Percentiles rank a stretch among this genome's conserved stretches.
Evolutionary conservation across 1,284 basidiomycete genomes (phyloP).

Genomic region (Sanghuangporus sanghuang): DNA sequence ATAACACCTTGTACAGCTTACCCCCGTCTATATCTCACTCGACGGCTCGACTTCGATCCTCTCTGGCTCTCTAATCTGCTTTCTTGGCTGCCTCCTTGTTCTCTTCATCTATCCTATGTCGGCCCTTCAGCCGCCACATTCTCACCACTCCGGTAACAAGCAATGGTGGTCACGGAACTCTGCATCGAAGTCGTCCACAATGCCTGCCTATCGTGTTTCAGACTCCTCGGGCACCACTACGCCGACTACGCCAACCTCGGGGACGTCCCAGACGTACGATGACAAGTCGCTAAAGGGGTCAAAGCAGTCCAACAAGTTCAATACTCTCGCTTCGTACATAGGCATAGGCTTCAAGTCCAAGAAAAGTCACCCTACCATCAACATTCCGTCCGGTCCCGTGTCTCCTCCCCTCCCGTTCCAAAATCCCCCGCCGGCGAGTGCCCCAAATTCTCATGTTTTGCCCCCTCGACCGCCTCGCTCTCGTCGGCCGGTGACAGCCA

Average conservation of each 20-base stretch:
- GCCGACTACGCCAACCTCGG: constrained; percentile 5
- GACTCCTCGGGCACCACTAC: constrained; percentile 27
- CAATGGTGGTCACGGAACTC: constrained; percentile 20
- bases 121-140: constrained; percentile 13
- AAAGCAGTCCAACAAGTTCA: constrained; percentile 41
- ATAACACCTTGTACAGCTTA: constrained; percentile 14
- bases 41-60: neutral
- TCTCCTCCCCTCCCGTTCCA: constrained; percentile 30
- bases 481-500: constrained; percentile 23
- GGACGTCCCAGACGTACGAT: constrained; percentile 24
- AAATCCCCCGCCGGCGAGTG: constrained; percentile 33
- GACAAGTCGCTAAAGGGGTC: constrained; percentile 25
- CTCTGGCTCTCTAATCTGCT: neutral
- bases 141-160: constrained; percentile 2
- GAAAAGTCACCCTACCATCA: constrained; percentile 41
- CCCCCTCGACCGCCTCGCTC: constrained; percentile 22
- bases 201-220: constrained; percentile 28
- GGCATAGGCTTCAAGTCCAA: constrained; percentile 61
- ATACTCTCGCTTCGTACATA: constrained; percentile 52
- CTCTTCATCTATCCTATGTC: constrained; percentile 10
- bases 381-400: constrained; percentile 26
- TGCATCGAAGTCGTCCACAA: constrained; percentile 26
- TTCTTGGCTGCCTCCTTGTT: neutral
- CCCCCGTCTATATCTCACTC: neutral
- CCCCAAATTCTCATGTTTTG: constrained; percentile 16